Base-by-base conservation (phyloP, 371 early-diverging fungal genomes). In the Batkoa obscura region DNA sequence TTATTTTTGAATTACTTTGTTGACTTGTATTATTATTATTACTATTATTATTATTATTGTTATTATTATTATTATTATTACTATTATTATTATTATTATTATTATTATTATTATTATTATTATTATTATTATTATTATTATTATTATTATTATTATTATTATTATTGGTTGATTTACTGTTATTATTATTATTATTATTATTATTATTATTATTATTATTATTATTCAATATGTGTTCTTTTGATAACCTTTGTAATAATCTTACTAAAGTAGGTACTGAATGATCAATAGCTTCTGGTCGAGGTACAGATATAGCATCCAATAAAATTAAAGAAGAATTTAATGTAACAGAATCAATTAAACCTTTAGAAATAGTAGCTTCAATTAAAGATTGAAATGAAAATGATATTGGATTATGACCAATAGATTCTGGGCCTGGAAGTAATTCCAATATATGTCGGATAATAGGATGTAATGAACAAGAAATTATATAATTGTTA, bases 181-280 rank as follows among this genome's bases (percentile, higher is more conserved):
- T n/a, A n/a, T n/a, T n/a, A n/a, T n/a, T n/a, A n/a, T n/a, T n/a
- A n/a, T n/a, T n/a, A n/a, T n/a, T n/a, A n/a, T n/a, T n/a, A n/a
- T n/a, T n/a, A n/a, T n/a, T n/a, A n/a, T n/a, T n/a, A n/a, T n/a
- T n/a, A n/a, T n/a, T n/a, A 58, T 42, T 30, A 60, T 53, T 2
- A 61, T 49, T 0, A 73, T 63, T 10, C 71, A 60, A 13, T 75
- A 66, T n/a, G 56, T 84, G 80, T 35, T 91, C 93, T 61, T 84
- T 88, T 31, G 84, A 80, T 43, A 91, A 67, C 62, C 83, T 83
- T 59, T 83, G 81, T 1, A 94, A 69, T 13, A 89, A 66, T 61
- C 87, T 86, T 65, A 88, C 78, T 45, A 97, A 63, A 30, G 79
- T 82, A 17, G 84, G 75, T 2, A 90, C 72, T 57, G 78, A 78